Conservation (phyloP, 2,329 filamentous ascomycete genomes). For the Trichoderma sp. region DNA sequence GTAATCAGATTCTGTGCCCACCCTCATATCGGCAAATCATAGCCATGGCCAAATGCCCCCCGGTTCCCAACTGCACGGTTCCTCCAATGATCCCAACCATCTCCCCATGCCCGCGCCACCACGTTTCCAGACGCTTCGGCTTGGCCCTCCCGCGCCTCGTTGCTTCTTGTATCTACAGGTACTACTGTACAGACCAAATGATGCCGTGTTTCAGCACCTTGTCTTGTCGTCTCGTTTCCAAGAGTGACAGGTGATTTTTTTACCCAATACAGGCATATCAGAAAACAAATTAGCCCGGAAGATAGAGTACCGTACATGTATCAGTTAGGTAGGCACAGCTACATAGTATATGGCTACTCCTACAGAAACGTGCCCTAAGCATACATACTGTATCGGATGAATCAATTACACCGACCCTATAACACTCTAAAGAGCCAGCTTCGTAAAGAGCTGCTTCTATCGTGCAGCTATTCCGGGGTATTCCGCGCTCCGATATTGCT, state of each 20-base stretch:
- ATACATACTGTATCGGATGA: not conserved
- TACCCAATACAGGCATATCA: not conserved
- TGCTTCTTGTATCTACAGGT: not conserved
- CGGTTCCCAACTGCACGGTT: not conserved
- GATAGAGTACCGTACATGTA: not conserved
- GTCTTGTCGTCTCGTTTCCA: not conserved
- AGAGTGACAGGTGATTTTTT: not conserved
- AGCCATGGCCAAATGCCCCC: not conserved
- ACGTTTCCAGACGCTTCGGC: not conserved
- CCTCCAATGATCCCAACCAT: not conserved
- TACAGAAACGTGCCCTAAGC: not conserved
- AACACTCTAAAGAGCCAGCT: not conserved
- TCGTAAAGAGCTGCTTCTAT: not conserved
- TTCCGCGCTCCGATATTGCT: not conserved
- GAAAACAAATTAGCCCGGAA: not conserved
- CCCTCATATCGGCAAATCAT: slow-evolving; percentile 15
- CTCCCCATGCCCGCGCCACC: not conserved
- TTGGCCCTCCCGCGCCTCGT: not conserved
- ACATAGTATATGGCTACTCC: not conserved
- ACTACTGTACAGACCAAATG: not conserved
- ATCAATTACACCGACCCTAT: not conserved
- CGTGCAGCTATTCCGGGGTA: not conserved
- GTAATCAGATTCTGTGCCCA: slow-evolving; percentile 13
- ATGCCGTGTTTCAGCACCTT: slow-evolving; percentile 2
- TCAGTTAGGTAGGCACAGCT: not conserved